Evolutionary conservation across 805 yeast species (phyloP).

Genomic region (Wickerhamiella qilinensis): DNA sequence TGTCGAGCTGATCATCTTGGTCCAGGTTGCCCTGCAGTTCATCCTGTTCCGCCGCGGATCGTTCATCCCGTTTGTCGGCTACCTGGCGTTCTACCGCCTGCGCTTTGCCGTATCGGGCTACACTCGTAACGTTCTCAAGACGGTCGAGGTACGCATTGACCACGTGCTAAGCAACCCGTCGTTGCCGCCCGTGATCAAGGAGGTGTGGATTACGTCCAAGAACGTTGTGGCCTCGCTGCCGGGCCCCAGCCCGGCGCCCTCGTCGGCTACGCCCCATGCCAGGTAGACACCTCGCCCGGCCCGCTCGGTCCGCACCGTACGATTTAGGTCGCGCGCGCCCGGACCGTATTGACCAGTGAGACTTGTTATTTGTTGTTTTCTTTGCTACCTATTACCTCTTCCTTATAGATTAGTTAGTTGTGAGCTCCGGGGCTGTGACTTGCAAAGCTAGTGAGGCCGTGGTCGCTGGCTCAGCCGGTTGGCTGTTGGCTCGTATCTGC

Average conservation of each 20-base stretch:
- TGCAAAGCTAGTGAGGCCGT: too few species aligned
- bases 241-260: too few species aligned
- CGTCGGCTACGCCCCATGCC: too few species aligned
- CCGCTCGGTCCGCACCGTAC: too few species aligned
- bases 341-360: neutral
- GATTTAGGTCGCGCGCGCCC: too few species aligned
- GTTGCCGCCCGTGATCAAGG: conserved; percentile 35
- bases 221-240: conserved; percentile 9
- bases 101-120: conserved; percentile 63
- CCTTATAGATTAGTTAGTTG: too few species aligned
- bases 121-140: conserved; percentile 52
- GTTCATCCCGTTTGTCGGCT: conserved; percentile 33
- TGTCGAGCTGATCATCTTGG: conserved; percentile 32
- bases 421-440: too few species aligned
- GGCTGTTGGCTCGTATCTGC: too few species aligned
- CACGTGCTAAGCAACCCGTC: conserved; percentile 37
- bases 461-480: too few species aligned
- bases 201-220: conserved; percentile 36
- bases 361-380: neutral
- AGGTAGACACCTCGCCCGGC: too few species aligned
- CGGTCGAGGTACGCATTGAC: conserved; percentile 51
- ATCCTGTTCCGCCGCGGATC: conserved; percentile 47
- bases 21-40: conserved; percentile 26
- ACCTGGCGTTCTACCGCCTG: conserved; percentile 49
- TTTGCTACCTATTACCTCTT: too few species aligned